phyloP scores from a whole-genome alignment of 768 basidiomycete species.

The Sutorius australiensis region DNA sequence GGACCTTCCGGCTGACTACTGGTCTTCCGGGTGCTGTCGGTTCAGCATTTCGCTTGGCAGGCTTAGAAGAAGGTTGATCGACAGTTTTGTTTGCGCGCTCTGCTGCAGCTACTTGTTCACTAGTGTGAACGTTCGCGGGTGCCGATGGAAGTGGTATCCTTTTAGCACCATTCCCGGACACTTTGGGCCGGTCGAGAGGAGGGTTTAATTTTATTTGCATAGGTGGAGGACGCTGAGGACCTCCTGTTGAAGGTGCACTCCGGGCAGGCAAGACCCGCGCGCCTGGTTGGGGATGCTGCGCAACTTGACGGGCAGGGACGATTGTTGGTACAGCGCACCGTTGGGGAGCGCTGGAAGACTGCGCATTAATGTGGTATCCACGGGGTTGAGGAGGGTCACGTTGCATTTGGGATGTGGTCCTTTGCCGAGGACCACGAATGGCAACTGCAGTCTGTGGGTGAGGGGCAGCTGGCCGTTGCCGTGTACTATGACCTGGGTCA shows the following conservation, averaged over 20 bases:
- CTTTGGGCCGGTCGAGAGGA: constrained; percentile 23
- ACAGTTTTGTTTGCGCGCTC: background rate
- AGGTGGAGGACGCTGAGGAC: constrained; percentile 26
- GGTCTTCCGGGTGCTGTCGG: background rate
- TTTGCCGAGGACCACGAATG: constrained; percentile 14
- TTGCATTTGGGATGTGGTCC: constrained; percentile 17
- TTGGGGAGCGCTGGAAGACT: constrained; percentile 18
- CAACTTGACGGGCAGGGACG: constrained; percentile 6
- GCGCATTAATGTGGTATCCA: constrained; percentile 12
- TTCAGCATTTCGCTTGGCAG: constrained; percentile 6
- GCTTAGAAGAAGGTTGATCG: constrained; percentile 10
- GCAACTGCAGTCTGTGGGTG: background rate
- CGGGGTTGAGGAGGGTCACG: constrained; percentile 16
- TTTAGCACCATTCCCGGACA: constrained; percentile 30
- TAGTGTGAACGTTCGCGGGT: background rate
- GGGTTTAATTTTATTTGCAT: constrained; percentile 20
- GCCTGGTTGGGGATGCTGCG: constrained; percentile 6
- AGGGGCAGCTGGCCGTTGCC: constrained; percentile 7
- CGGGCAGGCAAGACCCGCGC: constrained; percentile 2
- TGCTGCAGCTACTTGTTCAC: background rate
- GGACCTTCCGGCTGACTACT: constrained; percentile 6
- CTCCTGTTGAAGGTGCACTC: constrained; percentile 7
- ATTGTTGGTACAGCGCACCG: constrained; percentile 15
- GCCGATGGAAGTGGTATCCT: constrained; percentile 30
- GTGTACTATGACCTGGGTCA: background rate